A percentile compares a stretch with the other conserved stretches of the same genome.
Conservation (phyloP, 768 basidiomycete species). For the Leucosporidium creatinivorum region DNA sequence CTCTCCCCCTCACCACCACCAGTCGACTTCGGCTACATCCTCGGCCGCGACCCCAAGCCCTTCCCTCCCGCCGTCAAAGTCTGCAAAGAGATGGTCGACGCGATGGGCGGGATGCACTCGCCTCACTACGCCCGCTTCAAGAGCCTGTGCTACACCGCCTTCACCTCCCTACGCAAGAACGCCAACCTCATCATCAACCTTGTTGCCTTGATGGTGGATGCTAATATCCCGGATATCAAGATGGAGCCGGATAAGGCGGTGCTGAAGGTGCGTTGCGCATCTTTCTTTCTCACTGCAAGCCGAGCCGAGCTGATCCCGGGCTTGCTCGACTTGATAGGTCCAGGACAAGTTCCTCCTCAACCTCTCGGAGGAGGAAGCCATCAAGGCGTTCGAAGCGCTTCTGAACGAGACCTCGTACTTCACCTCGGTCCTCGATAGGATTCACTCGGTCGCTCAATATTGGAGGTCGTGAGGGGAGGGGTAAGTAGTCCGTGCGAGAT, state of each 20-base stretch:
- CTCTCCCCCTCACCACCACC: not conserved
- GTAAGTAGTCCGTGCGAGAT: too few relatives aligned
- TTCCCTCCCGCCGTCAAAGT: conserved; percentile 97
- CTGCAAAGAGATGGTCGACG: conserved; percentile 99
- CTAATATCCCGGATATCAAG: conserved; percentile 95
- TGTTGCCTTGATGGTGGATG: conserved; percentile 93
- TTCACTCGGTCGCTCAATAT: conserved; percentile 56
- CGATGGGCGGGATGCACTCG: conserved; percentile 94
- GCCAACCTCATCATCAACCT: conserved; percentile 95
- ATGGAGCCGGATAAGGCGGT: conserved; percentile 51
- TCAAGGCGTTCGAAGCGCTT: conserved; percentile 89
- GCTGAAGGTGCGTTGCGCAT: conserved; percentile 42
- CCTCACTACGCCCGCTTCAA: conserved; percentile 96
- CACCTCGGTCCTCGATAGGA: conserved; percentile 83
- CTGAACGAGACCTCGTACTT: conserved; percentile 93
- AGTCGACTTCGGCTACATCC: conserved; percentile 98
- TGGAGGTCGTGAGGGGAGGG: not conserved
- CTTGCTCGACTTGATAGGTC: conserved; percentile 61
- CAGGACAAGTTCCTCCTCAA: conserved; percentile 95
- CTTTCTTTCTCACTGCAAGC: not conserved
- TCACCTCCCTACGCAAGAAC: conserved; percentile 89
- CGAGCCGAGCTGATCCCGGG: too few relatives aligned
- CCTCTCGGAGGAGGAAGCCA: conserved; percentile 80
- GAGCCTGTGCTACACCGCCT: conserved; percentile 94
- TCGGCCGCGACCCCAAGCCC: conserved; percentile 94